phyloP scores from a whole-genome alignment of 768 basidiomycete genomes.

The Leucosporidium yakuticum region DNA sequence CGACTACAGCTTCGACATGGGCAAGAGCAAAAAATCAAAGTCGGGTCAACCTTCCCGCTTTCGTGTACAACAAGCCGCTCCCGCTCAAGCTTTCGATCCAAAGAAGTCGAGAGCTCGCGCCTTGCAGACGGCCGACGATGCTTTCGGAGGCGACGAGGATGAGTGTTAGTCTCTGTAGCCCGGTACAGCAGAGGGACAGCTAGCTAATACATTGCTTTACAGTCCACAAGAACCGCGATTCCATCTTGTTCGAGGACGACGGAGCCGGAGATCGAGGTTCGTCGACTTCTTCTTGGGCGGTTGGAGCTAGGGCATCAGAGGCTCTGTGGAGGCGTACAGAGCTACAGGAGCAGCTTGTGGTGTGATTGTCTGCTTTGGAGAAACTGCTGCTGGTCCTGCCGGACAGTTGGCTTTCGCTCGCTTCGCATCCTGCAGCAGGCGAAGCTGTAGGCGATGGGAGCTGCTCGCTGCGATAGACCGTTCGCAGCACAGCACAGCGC shows the following conservation, averaged over 20 bases:
- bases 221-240: conserved; percentile 34
- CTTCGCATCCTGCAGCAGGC: not conserved
- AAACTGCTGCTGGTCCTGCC: too few species aligned
- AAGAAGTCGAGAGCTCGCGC: not conserved
- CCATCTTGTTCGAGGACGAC: conserved; percentile 23
- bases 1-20: too few species aligned
- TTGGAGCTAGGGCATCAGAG: not conserved
- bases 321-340: too few species aligned
- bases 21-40: too few species aligned
- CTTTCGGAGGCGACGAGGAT: conserved; percentile 26
- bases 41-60: too few species aligned
- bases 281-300: too few species aligned
- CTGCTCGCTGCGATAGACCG: too few species aligned
- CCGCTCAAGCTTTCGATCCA: not conserved
- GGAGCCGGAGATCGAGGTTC: too few species aligned
- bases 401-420: too few species aligned
- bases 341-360: not conserved
- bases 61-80: not conserved
- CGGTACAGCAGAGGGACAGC: too few species aligned
- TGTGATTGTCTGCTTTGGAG: too few species aligned
- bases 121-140: conserved; percentile 8
- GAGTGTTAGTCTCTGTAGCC: conserved; percentile 8
- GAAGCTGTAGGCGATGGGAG: conserved; percentile 7
- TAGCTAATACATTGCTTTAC: not conserved
- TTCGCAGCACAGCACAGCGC: not conserved